phyloP scores from a whole-genome alignment of 805 yeast species.

The Nematodospora valgi region DNA sequence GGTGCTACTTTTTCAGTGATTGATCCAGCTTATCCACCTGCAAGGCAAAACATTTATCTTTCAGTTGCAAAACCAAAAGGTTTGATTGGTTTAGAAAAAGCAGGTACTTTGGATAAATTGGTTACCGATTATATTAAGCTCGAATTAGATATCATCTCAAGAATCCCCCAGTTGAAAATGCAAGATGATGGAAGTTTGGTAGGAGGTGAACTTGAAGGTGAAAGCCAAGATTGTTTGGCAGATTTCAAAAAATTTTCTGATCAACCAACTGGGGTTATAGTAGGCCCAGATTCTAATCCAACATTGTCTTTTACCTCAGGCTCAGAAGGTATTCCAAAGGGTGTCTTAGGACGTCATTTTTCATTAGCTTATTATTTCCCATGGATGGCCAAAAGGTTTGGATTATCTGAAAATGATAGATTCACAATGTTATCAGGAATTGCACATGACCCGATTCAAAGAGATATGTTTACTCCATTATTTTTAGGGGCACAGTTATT shows the following conservation, averaged over 20 bases:
- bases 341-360: conserved; percentile 96
- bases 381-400: conserved; percentile 93
- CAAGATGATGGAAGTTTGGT: conserved; percentile 68
- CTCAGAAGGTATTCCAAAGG: conserved; percentile 97
- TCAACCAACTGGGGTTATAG: conserved; percentile 78
- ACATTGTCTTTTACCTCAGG: conserved; percentile 96
- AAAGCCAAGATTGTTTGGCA: conserved; percentile 45
- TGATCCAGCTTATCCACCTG: conserved; percentile 99
- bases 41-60: conserved; percentile 89
- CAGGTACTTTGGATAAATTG: conserved; percentile 73
- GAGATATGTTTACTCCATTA: conserved; percentile 98
- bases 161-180: conserved; percentile 74
- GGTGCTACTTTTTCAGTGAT: conserved; percentile 98
- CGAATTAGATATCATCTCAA: conserved; percentile 69
- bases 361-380: conserved; percentile 97
- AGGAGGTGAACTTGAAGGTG: conserved; percentile 48
- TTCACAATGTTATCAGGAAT: conserved; percentile 98
- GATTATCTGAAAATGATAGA: conserved; percentile 71
- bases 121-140: conserved; percentile 75
- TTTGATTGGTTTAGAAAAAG: conserved; percentile 83
- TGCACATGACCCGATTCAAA: conserved; percentile 98
- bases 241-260: conserved; percentile 45
- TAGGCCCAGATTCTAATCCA: conserved; percentile 97
- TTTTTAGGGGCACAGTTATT: conserved; percentile 90
- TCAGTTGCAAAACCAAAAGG: conserved; percentile 94